A percentile compares a stretch with the other conserved stretches of the same genome.
These are phyloP conservation scores for Paraphoma sp. DNA, from an alignment of 2,329 filamentous ascomycete genomes.

Conservation along the genomic window DNA sequence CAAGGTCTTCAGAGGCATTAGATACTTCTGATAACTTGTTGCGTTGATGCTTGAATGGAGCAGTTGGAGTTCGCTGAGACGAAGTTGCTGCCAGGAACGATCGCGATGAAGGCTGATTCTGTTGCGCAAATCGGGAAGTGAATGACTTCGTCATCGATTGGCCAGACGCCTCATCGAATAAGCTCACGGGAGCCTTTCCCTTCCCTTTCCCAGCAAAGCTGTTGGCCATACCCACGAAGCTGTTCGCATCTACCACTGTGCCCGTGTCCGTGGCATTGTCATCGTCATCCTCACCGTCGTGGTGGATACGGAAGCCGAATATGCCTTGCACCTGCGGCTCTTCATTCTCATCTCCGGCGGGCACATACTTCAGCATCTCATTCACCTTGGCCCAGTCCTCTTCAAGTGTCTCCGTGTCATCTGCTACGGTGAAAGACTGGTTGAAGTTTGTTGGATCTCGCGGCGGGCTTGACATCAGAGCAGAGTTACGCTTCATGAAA, in stretches of 20 bases:
- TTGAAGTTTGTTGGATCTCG: not conserved
- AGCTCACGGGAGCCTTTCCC: not conserved
- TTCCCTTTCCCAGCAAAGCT: not conserved
- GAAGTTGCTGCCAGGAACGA: not conserved
- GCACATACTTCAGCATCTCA: slow-evolving; percentile 2
- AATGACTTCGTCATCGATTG: not conserved
- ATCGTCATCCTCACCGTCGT: slow-evolving; percentile 2
- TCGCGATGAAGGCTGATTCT: not conserved
- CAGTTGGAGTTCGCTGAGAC: not conserved
- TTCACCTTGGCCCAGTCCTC: slow-evolving; percentile 11
- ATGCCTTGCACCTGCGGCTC: slow-evolving; percentile 5
- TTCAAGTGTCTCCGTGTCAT: slow-evolving; percentile 4
- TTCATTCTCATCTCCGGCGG: not conserved
- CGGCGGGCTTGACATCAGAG: not conserved
- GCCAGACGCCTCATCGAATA: not conserved
- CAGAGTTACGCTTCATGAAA: not conserved
- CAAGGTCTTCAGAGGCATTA: not conserved
- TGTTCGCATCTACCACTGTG: not conserved
- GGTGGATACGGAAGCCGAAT: slow-evolving; percentile 6
- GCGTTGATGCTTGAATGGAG: not conserved
- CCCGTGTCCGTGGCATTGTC: not conserved
- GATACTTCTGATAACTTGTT: not conserved
- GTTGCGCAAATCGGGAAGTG: not conserved
- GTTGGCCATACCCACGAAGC: not conserved
- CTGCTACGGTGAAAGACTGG: slow-evolving; percentile 6